Conservation (phyloP, 176 grass and related monocot species). For the Poa pratensis region DNA sequence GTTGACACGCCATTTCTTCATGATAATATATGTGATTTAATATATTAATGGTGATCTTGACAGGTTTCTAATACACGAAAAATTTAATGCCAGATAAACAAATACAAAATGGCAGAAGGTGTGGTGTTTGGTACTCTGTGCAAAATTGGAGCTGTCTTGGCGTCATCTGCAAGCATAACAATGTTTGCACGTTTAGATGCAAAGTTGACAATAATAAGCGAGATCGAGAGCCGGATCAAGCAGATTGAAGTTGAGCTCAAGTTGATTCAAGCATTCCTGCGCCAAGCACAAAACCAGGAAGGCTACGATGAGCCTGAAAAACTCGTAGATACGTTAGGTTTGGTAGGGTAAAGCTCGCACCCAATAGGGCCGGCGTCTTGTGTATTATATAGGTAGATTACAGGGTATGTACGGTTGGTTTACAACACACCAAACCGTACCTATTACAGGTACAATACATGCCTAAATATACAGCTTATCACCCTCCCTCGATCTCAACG, state of each 20-base stretch:
- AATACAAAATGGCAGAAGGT: conserved; percentile 24
- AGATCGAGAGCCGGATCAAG: conserved; percentile 30
- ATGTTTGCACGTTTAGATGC: not conserved
- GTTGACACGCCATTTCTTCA: not conserved
- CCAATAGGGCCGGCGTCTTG: too few relatives aligned
- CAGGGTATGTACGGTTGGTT: too few relatives aligned
- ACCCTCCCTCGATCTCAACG: too few relatives aligned
- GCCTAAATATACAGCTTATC: too few relatives aligned
- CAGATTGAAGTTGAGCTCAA: conserved; percentile 41
- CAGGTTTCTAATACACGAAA: not conserved
- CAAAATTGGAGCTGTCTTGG: conserved; percentile 27
- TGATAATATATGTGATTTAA: not conserved
- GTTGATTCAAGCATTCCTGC: conserved; percentile 39
- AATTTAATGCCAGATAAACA: not conserved
- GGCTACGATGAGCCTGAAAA: not conserved
- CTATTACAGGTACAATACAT: too few relatives aligned
- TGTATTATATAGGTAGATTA: too few relatives aligned
- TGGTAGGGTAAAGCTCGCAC: too few relatives aligned
- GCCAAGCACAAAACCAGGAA: conserved; percentile 17
- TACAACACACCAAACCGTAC: too few relatives aligned
- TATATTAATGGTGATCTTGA: not conserved
- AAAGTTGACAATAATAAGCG: conserved; percentile 29
- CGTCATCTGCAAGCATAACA: conserved; percentile 37
- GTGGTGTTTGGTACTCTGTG: not conserved
- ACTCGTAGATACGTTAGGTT: too few relatives aligned